These are phyloP conservation scores for Pleurotus ostreatus DNA, from an alignment of 768 basidiomycete genomes.

Conservation along the genomic window DNA sequence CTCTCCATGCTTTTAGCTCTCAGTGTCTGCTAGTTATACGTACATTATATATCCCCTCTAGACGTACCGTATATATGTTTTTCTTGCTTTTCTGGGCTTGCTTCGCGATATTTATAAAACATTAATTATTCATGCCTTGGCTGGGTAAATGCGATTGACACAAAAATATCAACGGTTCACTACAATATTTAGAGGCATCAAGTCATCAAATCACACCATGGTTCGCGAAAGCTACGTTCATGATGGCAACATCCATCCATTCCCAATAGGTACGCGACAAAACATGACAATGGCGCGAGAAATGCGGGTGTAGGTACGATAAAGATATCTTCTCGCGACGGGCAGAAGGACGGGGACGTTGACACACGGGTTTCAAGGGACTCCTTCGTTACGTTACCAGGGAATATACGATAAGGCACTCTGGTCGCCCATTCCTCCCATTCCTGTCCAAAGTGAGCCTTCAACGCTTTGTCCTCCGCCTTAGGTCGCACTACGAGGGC, in stretches of 20 bases:
- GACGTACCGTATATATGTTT: slow-evolving; percentile 1
- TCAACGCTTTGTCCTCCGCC: slow-evolving; percentile 28
- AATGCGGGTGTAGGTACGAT: no score
- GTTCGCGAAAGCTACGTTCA: no score
- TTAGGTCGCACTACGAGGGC: not conserved
- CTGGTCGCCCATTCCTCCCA: slow-evolving; percentile 25
- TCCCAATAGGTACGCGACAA: no score
- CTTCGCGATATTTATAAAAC: not conserved
- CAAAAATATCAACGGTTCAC: no score
- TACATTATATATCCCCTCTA: slow-evolving; percentile 1
- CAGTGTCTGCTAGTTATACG: not conserved
- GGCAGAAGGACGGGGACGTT: no score
- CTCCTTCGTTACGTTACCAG: slow-evolving; percentile 9
- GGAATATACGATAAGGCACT: slow-evolving; percentile 31
- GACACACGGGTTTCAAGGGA: no score
- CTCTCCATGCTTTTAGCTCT: not conserved
- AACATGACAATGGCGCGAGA: no score
- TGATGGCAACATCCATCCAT: no score
- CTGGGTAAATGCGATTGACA: no score
- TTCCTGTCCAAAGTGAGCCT: slow-evolving; percentile 25
- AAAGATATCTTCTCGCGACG: no score
- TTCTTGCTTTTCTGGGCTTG: not conserved
- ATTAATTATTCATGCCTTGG: not conserved
- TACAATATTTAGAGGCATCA: no score
- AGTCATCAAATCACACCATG: no score